phyloP scores from a whole-genome alignment of 1,284 basidiomycete species.

The Singerocomus inundabilis region DNA sequence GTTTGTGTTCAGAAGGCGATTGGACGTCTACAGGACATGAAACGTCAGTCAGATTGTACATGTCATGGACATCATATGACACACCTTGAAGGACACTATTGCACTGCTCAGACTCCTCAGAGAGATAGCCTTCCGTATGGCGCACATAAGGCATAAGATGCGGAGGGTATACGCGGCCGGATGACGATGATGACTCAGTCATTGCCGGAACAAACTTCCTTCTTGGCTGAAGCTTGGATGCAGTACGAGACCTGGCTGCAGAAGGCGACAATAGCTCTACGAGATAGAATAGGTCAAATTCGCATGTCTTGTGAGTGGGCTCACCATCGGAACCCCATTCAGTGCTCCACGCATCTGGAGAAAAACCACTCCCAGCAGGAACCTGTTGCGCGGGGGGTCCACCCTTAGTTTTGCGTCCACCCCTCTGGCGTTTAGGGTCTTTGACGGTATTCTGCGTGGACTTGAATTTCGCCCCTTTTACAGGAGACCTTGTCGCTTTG shows the following conservation, averaged over 20 bases:
- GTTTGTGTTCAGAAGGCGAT: constrained; percentile 47
- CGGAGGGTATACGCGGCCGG: constrained; percentile 18
- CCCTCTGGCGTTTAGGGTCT: constrained; percentile 4
- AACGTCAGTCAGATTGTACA: neutral
- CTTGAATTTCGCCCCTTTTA: constrained; percentile 10
- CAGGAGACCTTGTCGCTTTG: constrained; percentile 1
- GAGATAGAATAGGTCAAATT: neutral
- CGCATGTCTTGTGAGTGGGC: neutral
- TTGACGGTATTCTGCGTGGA: neutral
- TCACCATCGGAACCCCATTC: constrained; percentile 29
- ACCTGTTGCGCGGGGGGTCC: neutral
- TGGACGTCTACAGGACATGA: constrained; percentile 41
- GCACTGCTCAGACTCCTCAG: constrained; percentile 32
- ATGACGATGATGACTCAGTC: constrained; percentile 3
- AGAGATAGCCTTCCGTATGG: constrained; percentile 45
- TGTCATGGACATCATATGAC: neutral
- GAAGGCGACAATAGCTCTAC: constrained; percentile 26
- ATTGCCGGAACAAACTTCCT: constrained; percentile 14
- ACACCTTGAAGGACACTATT: constrained; percentile 24
- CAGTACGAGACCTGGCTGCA: constrained; percentile 1
- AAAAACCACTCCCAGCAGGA: constrained; percentile 8
- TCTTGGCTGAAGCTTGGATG: constrained; percentile 7
- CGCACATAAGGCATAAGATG: constrained; percentile 30
- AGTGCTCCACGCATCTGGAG: constrained; percentile 25
- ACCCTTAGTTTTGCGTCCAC: constrained; percentile 7